phyloP scores from a whole-genome alignment of 805 yeast species.

The Lipomyces sp. region DNA sequence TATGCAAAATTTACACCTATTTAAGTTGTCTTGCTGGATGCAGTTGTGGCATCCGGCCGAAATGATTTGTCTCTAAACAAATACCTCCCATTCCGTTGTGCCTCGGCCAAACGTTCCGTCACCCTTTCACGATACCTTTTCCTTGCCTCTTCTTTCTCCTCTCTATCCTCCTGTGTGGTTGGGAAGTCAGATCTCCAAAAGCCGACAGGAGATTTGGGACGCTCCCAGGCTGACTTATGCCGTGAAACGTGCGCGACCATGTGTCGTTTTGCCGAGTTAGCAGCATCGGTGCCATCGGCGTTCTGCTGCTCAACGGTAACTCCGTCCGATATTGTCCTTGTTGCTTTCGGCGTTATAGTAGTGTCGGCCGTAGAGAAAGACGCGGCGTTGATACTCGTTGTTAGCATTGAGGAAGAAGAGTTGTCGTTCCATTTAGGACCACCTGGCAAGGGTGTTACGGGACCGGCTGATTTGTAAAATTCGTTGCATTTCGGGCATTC shows the following conservation, averaged over 20 bases:
- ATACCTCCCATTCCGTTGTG: conserved; percentile 45
- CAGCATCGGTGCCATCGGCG: neutral
- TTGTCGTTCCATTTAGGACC: conserved; percentile 37
- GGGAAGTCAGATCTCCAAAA: conserved; percentile 61
- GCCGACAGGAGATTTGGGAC: conserved; percentile 55
- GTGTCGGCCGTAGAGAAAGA: no score
- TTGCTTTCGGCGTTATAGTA: no score
- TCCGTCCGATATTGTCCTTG: no score
- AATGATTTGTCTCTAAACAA: conserved; percentile 42
- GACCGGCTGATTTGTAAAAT: conserved; percentile 38
- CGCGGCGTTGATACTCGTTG: no score
- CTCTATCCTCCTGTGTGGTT: conserved; percentile 48
- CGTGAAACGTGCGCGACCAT: conserved; percentile 28
- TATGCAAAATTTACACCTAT: no score
- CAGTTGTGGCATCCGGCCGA: conserved; percentile 16
- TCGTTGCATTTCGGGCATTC: conserved; percentile 39
- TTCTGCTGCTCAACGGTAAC: neutral
- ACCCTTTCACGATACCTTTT: conserved; percentile 42
- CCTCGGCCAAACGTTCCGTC: conserved; percentile 45
- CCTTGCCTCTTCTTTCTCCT: conserved; percentile 41
- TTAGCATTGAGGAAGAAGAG: conserved; percentile 1
- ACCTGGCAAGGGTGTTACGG: conserved; percentile 21
- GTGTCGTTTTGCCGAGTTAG: neutral
- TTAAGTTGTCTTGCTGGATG: no score
- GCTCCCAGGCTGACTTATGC: conserved; percentile 36